Base-by-base conservation (phyloP, 768 basidiomycete genomes). In the Leccinellum rugosiceps region DNA sequence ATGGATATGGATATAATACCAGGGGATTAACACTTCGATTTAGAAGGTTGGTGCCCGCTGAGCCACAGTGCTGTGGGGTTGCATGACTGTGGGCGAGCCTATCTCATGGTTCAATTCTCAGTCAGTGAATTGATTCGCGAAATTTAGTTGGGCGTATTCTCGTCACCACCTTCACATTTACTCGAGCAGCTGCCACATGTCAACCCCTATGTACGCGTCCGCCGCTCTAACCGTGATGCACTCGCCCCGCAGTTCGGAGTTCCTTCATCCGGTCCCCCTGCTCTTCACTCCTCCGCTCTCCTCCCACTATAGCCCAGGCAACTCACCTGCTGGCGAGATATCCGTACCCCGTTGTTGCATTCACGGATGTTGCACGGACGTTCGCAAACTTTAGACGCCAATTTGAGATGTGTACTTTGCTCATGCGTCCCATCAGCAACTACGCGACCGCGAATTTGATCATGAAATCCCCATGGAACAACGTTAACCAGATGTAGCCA, bases 321-420 rank as follows among this genome's bases (percentile, higher is more conserved):
- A 60, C 54, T 63, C 63, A 13, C 58, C 58, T 8, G 21, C 50
- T 1, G 30, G 44, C 10, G 63, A 65, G 38, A 52, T 52, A 34
- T 54, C 53, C 8, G 63, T 28, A 58, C 58, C 17, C 57, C 60
- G 19, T 63, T 61, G 58, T 35, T 35, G 6, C 34, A 15, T 3
- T 35, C 34, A 15, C 15, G 15, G 15, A 35, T 28, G 28, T 28
- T 7, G 7, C 28, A 7, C 6, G 26, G 26, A 26, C 6, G 26
- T 26, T 6, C 26, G 26, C 26, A 26, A 26, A 26, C 26, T 26
- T 26, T 26, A 6, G 26, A 26, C 26, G 6, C 26, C 26, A 34
- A 6, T 32, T 32, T 14, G 32, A 32, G 32, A 34, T 15, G 34
- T 6, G 15, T 35, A 17, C 15, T 35, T 35, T 35, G 14, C 6